Base-by-base conservation (phyloP, 106 monocot species). In the Triglochin maritima region DNA sequence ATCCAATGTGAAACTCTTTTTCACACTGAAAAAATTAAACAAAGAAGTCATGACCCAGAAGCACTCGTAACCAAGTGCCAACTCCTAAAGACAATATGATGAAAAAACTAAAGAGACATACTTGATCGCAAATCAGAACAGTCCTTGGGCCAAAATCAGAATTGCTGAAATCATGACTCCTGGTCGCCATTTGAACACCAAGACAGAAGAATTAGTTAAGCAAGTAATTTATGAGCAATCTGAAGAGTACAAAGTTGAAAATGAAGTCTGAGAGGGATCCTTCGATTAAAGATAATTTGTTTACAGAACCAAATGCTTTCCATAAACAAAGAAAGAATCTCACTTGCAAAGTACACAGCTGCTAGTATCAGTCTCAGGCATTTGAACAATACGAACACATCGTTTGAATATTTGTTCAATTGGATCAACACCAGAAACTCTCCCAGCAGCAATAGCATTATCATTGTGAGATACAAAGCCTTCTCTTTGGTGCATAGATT, bases 1-100 rank as follows among this genome's bases (percentile, higher is more conserved):
- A 99, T 9, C 92, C 89, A 69, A 99, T 86, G 72, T 99, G 98
- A 76, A 88, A 99, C 59, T 99, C 98, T 75, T 77, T 99, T 73
- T 92, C 92, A 66, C 92, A 92, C 98, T 99, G 72, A 76, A 76
- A 63, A 44, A 13, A 8, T 44, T 42, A 45, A 49, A 14, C 43
- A 59, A 51, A 17, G 13, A 15, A 72, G 12, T 52, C 3, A 64
- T 7, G 55, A 7, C 7, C 17, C 9, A 8, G 55, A 16, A 17
- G 4, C 10, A 74, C 29, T 11, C 3, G 29, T 6, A 46, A 29
- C 29, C 29, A 29, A 29, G 29, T 29, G 29, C 29, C 29, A 29
- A 29, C 29, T 29, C 29, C 29, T 29, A 29, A 29, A 69, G 5
- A 63, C 3, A 14, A 29, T 3, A 8, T 29, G 59, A 42, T 57